These are phyloP conservation scores for Piper betle DNA, from an alignment of 164 flowering plant species.

Conservation along the genomic window DNA sequence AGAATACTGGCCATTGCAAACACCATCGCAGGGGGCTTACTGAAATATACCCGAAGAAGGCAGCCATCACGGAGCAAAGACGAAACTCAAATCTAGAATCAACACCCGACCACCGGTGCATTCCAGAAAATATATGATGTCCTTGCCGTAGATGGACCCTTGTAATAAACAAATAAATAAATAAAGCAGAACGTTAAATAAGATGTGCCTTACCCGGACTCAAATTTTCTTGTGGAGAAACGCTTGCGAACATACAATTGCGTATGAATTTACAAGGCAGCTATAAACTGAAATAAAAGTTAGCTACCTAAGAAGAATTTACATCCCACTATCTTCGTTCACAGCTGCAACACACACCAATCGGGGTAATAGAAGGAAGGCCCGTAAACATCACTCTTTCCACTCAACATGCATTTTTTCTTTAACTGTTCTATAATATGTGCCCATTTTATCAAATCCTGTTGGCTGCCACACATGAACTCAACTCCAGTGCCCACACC, in stretches of 20 bases:
- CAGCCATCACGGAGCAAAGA: no score
- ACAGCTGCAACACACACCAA: constrained; percentile 20
- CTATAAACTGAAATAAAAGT: constrained; percentile 23
- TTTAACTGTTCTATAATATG: constrained; percentile 11
- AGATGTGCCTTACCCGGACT: background rate
- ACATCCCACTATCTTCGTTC: constrained; percentile 38
- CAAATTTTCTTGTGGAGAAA: background rate
- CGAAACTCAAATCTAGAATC: no score
- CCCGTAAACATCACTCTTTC: constrained; percentile 19
- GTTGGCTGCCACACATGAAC: constrained; percentile 9
- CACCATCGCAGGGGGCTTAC: no score
- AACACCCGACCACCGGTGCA: no score
- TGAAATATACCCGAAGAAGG: no score
- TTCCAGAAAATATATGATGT: no score
- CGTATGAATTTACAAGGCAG: constrained; percentile 36
- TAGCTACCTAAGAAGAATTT: constrained; percentile 45
- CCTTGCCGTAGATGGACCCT: no score
- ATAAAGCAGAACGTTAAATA: no score
- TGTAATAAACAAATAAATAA: no score
- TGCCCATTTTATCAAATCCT: constrained; percentile 19
- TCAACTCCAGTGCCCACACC: constrained; percentile 7
- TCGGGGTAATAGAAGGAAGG: constrained; percentile 6
- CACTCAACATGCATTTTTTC: constrained; percentile 11
- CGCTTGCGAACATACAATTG: constrained; percentile 9
- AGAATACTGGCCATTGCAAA: no score